Conservation (phyloP, 441 rosid genomes). For the Biscutella laevigata region DNA sequence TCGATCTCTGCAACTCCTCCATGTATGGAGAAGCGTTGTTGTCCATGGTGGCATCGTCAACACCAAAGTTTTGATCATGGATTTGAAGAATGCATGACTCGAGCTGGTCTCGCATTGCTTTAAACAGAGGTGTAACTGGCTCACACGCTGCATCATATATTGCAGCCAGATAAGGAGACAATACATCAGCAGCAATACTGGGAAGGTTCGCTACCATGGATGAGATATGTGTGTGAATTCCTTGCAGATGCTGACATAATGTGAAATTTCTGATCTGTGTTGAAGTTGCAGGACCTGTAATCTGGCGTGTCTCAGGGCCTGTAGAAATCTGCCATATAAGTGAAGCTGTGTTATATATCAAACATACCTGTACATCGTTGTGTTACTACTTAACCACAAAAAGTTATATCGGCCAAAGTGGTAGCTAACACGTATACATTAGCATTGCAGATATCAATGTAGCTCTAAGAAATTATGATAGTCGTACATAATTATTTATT, state of each 20-base stretch:
- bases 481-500: not conserved
- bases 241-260: constrained; percentile 87
- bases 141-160: constrained; percentile 83
- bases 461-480: not conserved
- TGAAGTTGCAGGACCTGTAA: constrained; percentile 71
- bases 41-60: constrained; percentile 76
- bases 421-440: not conserved
- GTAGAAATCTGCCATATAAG: constrained; percentile 71
- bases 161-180: constrained; percentile 66
- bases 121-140: constrained; percentile 76
- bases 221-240: constrained; percentile 66
- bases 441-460: not conserved
- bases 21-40: constrained; percentile 85
- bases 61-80: constrained; percentile 85
- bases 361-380: constrained; percentile 1
- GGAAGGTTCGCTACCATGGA: constrained; percentile 65
- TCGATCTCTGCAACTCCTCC: constrained; percentile 85
- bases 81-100: constrained; percentile 87
- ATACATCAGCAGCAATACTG: constrained; percentile 60
- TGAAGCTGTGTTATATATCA: constrained; percentile 13
- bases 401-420: not conserved
- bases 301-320: constrained; percentile 90
- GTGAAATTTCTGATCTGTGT: constrained; percentile 84
- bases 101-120: constrained; percentile 83
- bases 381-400: not conserved